phyloP scores from a whole-genome alignment of 75 land plant genomes.

The Picea glauca region DNA sequence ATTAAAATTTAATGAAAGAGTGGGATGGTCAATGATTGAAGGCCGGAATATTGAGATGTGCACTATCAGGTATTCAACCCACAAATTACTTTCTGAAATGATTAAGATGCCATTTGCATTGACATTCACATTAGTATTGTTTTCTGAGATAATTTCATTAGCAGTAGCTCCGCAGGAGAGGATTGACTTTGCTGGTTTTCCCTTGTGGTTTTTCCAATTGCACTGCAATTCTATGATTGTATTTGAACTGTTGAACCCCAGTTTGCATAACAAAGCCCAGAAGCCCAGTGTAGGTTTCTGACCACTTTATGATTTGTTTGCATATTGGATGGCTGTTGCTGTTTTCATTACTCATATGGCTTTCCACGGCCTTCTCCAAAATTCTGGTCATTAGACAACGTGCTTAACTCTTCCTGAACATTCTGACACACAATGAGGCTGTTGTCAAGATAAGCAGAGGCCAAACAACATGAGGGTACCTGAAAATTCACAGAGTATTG shows the following conservation, averaged over 20 bases:
- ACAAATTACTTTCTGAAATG: not conserved
- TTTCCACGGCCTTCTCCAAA: not conserved
- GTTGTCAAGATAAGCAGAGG: not conserved
- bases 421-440: not conserved
- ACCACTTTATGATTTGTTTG: not conserved
- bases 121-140: not conserved
- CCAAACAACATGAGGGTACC: slow-evolving; percentile 8
- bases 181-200: not conserved
- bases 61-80: slow-evolving; percentile 4
- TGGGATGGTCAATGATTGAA: not conserved
- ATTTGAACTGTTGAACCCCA: not conserved
- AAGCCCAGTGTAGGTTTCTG: not conserved
- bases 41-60: slow-evolving; percentile 5
- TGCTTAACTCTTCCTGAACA: not conserved
- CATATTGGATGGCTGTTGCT: not conserved
- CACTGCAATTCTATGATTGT: not conserved
- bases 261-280: not conserved
- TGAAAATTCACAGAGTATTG: not conserved
- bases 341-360: not conserved
- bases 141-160: not conserved
- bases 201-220: not conserved
- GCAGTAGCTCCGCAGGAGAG: too few species aligned
- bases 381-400: not conserved
- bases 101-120: not conserved
- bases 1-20: not conserved